Evolutionary conservation across 208 protist species (phyloP).

Genomic region (Phytomonas sp.): DNA sequence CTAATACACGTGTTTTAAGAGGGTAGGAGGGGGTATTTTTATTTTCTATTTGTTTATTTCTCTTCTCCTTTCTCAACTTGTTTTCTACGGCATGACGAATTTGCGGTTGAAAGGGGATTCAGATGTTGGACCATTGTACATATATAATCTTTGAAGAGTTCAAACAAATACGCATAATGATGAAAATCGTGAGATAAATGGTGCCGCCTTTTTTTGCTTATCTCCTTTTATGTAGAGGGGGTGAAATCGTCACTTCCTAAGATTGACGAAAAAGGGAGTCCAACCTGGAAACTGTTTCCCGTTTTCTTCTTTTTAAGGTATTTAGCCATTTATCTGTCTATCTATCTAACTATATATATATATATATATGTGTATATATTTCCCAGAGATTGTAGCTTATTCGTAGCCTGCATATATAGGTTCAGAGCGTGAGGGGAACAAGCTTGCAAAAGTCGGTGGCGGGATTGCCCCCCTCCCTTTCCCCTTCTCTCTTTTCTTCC

Average conservation of each 20-base stretch:
- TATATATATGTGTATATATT: constrained; percentile 15
- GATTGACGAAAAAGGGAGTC: neutral
- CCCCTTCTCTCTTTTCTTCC: neutral
- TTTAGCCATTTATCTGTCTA: neutral
- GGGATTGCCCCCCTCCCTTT: neutral
- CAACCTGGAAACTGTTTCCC: neutral
- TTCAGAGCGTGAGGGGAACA: too few relatives aligned
- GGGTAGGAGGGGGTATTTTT: neutral
- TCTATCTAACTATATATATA: constrained; percentile 12
- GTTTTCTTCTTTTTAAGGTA: neutral
- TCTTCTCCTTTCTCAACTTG: neutral
- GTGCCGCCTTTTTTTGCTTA: constrained; percentile 10
- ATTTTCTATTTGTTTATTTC: neutral
- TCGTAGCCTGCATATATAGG: neutral
- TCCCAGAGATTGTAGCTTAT: neutral
- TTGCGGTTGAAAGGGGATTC: too few relatives aligned
- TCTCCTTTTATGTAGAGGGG: constrained; percentile 9
- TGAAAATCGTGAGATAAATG: constrained; percentile 11
- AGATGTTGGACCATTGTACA: too few relatives aligned
- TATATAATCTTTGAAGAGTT: neutral
- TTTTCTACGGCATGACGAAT: neutral
- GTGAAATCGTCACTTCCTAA: neutral
- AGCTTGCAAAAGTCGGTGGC: too few relatives aligned
- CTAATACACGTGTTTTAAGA: too few relatives aligned
- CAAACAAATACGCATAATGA: constrained; percentile 4